These are phyloP conservation scores for Cladosporium sp. DNA, from an alignment of 2,329 filamentous ascomycete species.

Conservation along the genomic window DNA sequence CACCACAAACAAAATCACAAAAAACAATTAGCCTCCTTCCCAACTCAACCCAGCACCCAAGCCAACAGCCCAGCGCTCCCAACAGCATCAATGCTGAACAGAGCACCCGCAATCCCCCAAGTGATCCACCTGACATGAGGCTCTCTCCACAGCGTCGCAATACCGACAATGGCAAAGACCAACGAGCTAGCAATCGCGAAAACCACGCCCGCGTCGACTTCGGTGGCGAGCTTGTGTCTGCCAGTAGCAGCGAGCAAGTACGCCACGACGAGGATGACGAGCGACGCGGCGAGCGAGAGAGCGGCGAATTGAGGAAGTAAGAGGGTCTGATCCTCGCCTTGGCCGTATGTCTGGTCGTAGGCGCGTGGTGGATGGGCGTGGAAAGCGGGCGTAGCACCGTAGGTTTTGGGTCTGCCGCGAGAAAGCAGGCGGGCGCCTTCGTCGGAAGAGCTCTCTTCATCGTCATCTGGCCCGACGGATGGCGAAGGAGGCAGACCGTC, in stretches of 20 bases:
- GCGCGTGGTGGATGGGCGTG: not conserved
- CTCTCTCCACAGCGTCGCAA: conserved; percentile 59
- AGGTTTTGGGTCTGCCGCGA: not conserved
- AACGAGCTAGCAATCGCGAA: conserved; percentile 68
- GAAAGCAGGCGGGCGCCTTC: conserved; percentile 28
- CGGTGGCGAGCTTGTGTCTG: conserved; percentile 64
- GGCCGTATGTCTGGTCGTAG: not conserved
- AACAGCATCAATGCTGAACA: conserved; percentile 50
- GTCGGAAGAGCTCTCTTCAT: conserved; percentile 34
- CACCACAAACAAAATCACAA: not conserved
- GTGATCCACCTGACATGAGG: conserved; percentile 48
- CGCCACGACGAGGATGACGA: conserved; percentile 65
- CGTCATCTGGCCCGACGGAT: conserved; percentile 25
- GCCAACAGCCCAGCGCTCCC: conserved; percentile 56
- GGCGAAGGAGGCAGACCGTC: conserved; percentile 27
- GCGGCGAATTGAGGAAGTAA: conserved; percentile 38
- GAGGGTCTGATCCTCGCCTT: not conserved
- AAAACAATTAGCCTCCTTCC: not conserved
- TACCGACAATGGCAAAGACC: conserved; percentile 61
- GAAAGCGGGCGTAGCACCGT: conserved; percentile 1
- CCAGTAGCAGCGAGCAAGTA: conserved; percentile 67
- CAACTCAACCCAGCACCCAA: conserved; percentile 43
- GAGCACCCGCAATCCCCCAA: conserved; percentile 45
- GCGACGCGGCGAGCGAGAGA: conserved; percentile 59
- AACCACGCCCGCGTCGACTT: conserved; percentile 72